Evolutionary conservation across 2,329 filamentous ascomycete genomes (phyloP), one percentile per base, ranked within the genome.

Genomic region (Cercospora sesami): DNA sequence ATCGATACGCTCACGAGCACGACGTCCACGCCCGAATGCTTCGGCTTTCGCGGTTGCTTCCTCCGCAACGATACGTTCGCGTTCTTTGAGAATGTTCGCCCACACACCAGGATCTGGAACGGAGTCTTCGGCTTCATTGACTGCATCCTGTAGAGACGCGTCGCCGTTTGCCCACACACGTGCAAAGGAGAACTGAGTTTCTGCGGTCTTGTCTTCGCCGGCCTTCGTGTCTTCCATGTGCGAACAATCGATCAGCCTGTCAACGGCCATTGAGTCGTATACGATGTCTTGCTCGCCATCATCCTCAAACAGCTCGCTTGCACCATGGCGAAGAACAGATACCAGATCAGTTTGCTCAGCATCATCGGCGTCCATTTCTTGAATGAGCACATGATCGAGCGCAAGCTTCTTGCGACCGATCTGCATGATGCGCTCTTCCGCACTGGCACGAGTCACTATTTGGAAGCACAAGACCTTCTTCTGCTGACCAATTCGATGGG

Each of bases 391-490:
- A 78, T 98, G 94, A 74, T 99, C 95, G 0, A 99, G 86, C 0
- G 93, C 93, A 88, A 99, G 93, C 81, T 99, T 99, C 80, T 92
- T 96, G 74, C 93, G 91, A 5, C 95, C 95, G 73, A 96, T 93
- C 78, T 97, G 92, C 83, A 98, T 91, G 64, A 99, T 98, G 77
- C 94, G 94, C 80, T 99, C 95, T 78, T 99, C 95, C 0, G 91
- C 93, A 30, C 90, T 94, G 48, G 90, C 87, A 68, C 94, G 91
- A 1, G 93, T 98, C 84, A 97, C 93, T 0, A 99, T 82, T 78
- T 98, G 94, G 75, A 98, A 97, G 72, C 96, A 96, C 1, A 99
- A 85, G 0, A 99, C 95, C 74, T 96, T 97, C 73, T 95, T 93
- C 79, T 93, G 93, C 80, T 99, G 96, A 0, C 96, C 96, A 71